Evolutionary conservation across 129 eudicot genomes (phyloP), one percentile per base, ranked within the genome.

Genomic region (Silybum marianum): DNA sequence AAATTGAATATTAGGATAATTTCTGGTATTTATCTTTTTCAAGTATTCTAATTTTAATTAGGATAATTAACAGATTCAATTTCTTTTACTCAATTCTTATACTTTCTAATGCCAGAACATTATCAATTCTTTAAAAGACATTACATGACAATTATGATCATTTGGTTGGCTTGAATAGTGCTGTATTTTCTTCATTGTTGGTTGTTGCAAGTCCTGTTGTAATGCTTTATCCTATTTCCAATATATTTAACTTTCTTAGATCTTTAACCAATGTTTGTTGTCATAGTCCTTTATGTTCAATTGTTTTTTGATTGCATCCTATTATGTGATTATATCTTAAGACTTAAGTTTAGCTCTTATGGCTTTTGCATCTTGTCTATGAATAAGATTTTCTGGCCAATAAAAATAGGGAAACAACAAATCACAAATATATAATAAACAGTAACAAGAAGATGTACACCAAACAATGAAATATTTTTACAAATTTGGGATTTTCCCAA

Each of bases 401-500:
- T 63, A 63, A 63, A 63, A 63, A 10, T 62, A 62, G 68, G 68
- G 25, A 21, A 62, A 21, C 68, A 62, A 7, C 26, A 62, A 62
- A 62, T 62, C 12, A 62, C 68, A n/a, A 7, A 62, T 62, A 62
- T 62, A n/a, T 21, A 21, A 62, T 21, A 21, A 62, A 62, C 9
- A n/a, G 19, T 63, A 6, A 63, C 28, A 63, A 63, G 6, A 63
- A 74, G 65, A 58, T 58, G 18, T 74, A 48, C 72, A 44, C 67
- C 36, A 48, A 78, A 78, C 46, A 40, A 16, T 39, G 65, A 11
- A 10, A 2, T 7, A 38, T 38, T 19, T 19, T 42, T 25, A 11
- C 51, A 24, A 18, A 77, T 6, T 67, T 39, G 67, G 74, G 81
- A 25, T 42, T 38, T 65, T 23, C 73, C 63, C 63, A 60, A 54